phyloP scores from a whole-genome alignment of 75 land plant species.

The Adiantum capillusveneris region DNA sequence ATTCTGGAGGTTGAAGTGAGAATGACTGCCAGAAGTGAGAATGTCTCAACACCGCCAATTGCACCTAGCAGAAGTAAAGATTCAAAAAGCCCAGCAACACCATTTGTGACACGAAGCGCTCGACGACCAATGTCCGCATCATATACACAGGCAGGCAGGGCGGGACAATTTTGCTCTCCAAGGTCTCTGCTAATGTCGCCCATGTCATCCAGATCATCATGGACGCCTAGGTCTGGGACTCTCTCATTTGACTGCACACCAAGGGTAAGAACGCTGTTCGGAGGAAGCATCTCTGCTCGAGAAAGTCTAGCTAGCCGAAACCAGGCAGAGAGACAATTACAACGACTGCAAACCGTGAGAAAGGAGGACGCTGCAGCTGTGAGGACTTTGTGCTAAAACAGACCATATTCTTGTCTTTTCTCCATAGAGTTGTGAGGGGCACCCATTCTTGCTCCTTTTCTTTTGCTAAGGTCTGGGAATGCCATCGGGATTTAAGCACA shows the following conservation, averaged over 20 bases:
- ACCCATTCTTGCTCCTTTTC: too few relatives aligned
- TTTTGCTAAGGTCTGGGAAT: too few relatives aligned
- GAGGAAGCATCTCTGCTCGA: slow-evolving; percentile 8
- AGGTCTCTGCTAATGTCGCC: not conserved
- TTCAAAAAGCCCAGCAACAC: not conserved
- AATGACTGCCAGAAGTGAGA: slow-evolving; percentile 3
- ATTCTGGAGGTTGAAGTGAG: not conserved
- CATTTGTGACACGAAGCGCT: not conserved
- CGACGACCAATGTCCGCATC: slow-evolving; percentile 3
- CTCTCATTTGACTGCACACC: not conserved
- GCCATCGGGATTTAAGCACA: too few relatives aligned
- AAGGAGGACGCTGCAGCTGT: slow-evolving; percentile 6
- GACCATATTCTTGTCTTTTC: not conserved
- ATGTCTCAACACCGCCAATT: not conserved
- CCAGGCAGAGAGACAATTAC: not conserved
- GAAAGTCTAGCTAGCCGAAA: slow-evolving; percentile 1
- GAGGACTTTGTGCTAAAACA: not conserved
- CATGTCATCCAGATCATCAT: not conserved
- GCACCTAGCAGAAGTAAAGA: not conserved
- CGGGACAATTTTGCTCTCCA: not conserved
- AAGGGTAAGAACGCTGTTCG: not conserved
- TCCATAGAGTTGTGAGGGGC: too few relatives aligned
- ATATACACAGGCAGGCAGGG: not conserved
- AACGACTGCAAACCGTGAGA: not conserved
- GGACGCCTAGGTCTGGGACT: not conserved